A percentile compares a stretch with the other conserved stretches of the same genome.
Conservation (phyloP, 306 rosid genomes). For the Begonia loranthoides region DNA sequence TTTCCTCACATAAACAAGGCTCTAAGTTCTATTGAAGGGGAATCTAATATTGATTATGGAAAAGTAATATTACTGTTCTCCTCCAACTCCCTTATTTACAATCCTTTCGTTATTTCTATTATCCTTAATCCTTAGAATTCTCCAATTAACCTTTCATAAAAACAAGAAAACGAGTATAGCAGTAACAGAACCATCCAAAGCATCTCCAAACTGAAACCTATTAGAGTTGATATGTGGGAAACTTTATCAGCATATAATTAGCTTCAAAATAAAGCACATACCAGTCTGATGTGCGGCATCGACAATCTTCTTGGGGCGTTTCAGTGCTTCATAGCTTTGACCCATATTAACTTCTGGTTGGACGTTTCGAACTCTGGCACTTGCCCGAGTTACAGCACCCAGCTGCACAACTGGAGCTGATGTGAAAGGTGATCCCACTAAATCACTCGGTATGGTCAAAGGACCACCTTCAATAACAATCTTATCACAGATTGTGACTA, state of each 20-base stretch:
- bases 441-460: slow-evolving; percentile 47
- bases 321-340: slow-evolving; percentile 53
- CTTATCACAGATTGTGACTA: slow-evolving; percentile 74
- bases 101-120: neutral
- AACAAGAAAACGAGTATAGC: neutral
- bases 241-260: too few species aligned
- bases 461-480: slow-evolving; percentile 90
- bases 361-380: slow-evolving; percentile 88
- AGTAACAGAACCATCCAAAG: neutral
- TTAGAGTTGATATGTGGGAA: neutral
- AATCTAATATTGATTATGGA: too few species aligned
- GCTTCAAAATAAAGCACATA: slow-evolving; percentile 10
- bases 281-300: slow-evolving; percentile 54
- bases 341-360: slow-evolving; percentile 68
- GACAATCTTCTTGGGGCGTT: slow-evolving; percentile 44
- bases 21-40: too few species aligned
- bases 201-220: neutral
- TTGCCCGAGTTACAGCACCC: slow-evolving; percentile 52
- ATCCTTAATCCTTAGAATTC: neutral
- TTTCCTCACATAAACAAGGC: too few species aligned
- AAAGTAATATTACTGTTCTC: too few species aligned
- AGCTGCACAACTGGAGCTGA: slow-evolving; percentile 68
- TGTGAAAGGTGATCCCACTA: slow-evolving; percentile 50
- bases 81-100: too few species aligned
- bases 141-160: neutral